These are phyloP conservation scores for Wickerhamiella occidentalis DNA, from an alignment of 805 yeast genomes.

Conservation along the genomic window DNA sequence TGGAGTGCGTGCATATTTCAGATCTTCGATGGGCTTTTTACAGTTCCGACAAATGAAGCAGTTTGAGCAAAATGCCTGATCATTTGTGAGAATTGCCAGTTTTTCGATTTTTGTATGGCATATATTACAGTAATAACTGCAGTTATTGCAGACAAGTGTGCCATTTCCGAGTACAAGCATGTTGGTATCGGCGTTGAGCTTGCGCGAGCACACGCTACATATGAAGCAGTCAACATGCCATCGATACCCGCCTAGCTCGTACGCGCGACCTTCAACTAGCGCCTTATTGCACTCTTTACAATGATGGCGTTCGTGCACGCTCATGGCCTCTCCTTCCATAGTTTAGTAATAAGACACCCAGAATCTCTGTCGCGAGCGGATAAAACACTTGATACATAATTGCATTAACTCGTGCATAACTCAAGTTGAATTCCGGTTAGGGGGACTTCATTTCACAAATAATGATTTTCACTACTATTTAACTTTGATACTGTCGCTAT, in stretches of 20 bases:
- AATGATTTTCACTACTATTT: background rate
- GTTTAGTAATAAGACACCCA: slow-evolving; percentile 5
- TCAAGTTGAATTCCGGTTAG: background rate
- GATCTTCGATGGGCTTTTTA: slow-evolving; percentile 70
- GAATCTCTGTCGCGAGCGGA: background rate
- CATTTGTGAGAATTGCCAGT: slow-evolving; percentile 87
- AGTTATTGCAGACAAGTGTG: slow-evolving; percentile 73
- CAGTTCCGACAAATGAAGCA: slow-evolving; percentile 89
- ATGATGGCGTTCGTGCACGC: slow-evolving; percentile 16
- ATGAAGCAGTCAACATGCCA: slow-evolving; percentile 94
- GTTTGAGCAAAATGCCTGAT: slow-evolving; percentile 82
- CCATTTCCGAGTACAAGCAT: slow-evolving; percentile 90
- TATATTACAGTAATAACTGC: slow-evolving; percentile 80
- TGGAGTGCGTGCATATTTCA: slow-evolving; percentile 83
- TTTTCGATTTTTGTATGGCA: slow-evolving; percentile 84
- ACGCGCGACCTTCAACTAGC: slow-evolving; percentile 78
- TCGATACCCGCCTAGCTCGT: slow-evolving; percentile 83
- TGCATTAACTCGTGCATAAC: background rate
- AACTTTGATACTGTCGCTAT: background rate
- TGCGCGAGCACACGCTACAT: slow-evolving; percentile 71
- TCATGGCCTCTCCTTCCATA: slow-evolving; percentile 17
- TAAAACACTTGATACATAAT: slow-evolving; percentile 4
- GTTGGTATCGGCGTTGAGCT: slow-evolving; percentile 76
- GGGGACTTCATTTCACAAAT: background rate
- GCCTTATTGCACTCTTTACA: slow-evolving; percentile 25